Base-by-base conservation (phyloP, 169 alveolate genomes). In the Amoebophrya sp. region DNA sequence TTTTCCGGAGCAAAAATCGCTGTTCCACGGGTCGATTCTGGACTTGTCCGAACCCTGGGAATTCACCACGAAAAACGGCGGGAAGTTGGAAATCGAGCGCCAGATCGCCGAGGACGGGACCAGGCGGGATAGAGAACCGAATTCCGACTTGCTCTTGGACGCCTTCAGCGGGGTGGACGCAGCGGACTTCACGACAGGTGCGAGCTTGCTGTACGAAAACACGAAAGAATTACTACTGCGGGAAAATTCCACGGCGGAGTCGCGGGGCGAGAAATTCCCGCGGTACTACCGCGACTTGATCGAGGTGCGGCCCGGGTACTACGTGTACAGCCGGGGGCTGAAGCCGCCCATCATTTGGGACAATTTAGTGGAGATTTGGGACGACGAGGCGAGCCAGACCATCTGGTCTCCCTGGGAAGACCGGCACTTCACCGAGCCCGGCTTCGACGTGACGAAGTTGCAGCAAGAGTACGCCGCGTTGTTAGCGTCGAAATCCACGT, bases 241-340 rank as follows among this genome's bases (percentile, higher is more conserved):
- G 7, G 83, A 66, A 25, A n/a, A n/a, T n/a, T n/a, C n/a, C n/a
- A n/a, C n/a, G n/a, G n/a, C n/a, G n/a, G n/a, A n/a, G n/a, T n/a
- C n/a, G n/a, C n/a, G n/a, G n/a, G 18, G 32, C 35, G 83, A 66
- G 32, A 2, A 25, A 7, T 66, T 66, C 83, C 83, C 83, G 83
- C 12, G 83, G 29, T 66, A 66, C 83, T 25, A 25, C 83, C 83
- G 83, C 39, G 83, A 66, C 83, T 7, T 66, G 7, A 25, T n/a
- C 39, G 83, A 66, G 83, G 83, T 66, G 32, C 83, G 83, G 38
- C 83, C 83, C 29, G 83, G 83, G 83, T 66, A 66, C 83, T 66
- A 25, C 83, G 83, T 25, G 83, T 66, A 66, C 83, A 3, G 18
- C 32, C 83, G 83, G 29, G 83, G 10, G 32, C 83, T 66, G 83